These are phyloP conservation scores for Colletotrichum sp. DNA, from an alignment of 2,329 filamentous ascomycete genomes.

Conservation along the genomic window DNA sequence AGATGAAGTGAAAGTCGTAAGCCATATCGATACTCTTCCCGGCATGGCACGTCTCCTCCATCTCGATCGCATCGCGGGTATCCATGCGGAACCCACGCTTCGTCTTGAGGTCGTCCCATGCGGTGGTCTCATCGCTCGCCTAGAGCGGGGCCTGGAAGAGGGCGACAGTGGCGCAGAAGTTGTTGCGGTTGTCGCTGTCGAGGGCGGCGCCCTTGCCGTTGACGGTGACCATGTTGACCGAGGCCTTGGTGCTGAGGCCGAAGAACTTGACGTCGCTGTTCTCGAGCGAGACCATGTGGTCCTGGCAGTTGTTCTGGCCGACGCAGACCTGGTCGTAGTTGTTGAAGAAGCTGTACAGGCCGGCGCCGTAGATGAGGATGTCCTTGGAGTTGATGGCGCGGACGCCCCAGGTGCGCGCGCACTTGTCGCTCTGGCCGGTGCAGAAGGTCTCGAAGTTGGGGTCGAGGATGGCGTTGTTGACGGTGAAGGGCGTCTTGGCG, in stretches of 20 bases:
- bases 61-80: not conserved
- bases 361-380: slow-evolving; percentile 73
- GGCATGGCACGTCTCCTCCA: not conserved
- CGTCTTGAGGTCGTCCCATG: not conserved
- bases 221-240: slow-evolving; percentile 74
- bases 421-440: slow-evolving; percentile 43
- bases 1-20: not conserved
- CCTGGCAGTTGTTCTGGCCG: slow-evolving; percentile 71
- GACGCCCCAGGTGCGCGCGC: slow-evolving; percentile 80
- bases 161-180: slow-evolving; percentile 68
- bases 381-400: slow-evolving; percentile 72
- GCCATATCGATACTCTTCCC: not conserved
- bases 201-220: slow-evolving; percentile 59
- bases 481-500: slow-evolving; percentile 68
- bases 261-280: slow-evolving; percentile 67
- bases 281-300: slow-evolving; percentile 78
- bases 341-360: slow-evolving; percentile 84
- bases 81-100: not conserved
- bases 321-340: slow-evolving; percentile 80
- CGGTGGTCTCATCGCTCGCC: not conserved
- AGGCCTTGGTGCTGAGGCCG: slow-evolving; percentile 77
- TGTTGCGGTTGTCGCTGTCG: slow-evolving; percentile 68
- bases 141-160: slow-evolving; percentile 40
- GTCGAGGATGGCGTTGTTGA: slow-evolving; percentile 63
- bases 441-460: slow-evolving; percentile 71